A percentile compares a stretch with the other conserved stretches of the same genome.
These are phyloP conservation scores for Tetrahymena malaccensis DNA, from an alignment of 73 alveolate genomes.

Conservation along the genomic window DNA sequence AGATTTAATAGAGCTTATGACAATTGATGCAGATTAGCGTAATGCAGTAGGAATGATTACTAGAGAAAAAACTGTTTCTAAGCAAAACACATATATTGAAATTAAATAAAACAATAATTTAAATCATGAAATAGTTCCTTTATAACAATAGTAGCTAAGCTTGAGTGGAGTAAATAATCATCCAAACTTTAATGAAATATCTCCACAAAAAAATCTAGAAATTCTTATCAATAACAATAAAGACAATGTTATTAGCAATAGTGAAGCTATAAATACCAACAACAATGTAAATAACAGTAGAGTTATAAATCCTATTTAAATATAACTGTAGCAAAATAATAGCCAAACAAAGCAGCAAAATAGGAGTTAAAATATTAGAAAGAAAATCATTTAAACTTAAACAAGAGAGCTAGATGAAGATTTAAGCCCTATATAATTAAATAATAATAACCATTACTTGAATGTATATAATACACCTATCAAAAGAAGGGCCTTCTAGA, in stretches of 20 bases:
- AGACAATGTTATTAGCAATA: not conserved
- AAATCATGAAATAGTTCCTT: not conserved
- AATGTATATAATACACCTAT: not conserved
- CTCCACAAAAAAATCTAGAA: not conserved
- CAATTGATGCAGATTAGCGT: not conserved
- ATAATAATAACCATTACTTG: not conserved
- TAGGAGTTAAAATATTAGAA: not conserved
- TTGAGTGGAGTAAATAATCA: not conserved
- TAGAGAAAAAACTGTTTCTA: not conserved
- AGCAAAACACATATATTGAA: not conserved
- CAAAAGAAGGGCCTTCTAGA: not conserved
- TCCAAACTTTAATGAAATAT: not conserved
- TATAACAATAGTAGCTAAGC: not conserved
- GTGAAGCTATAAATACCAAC: not conserved
- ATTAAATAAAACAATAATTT: not conserved
- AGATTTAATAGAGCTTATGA: not conserved
- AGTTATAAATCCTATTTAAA: not conserved
- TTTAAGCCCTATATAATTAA: not conserved
- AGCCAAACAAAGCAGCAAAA: not conserved
- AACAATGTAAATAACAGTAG: not conserved
- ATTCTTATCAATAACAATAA: not conserved
- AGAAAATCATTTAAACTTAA: not conserved
- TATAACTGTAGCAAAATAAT: not conserved
- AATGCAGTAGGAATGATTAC: not conserved
- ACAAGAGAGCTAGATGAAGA: not conserved